These are phyloP conservation scores for Boletus barrowsii DNA, from an alignment of 768 basidiomycete genomes.

Conservation along the genomic window DNA sequence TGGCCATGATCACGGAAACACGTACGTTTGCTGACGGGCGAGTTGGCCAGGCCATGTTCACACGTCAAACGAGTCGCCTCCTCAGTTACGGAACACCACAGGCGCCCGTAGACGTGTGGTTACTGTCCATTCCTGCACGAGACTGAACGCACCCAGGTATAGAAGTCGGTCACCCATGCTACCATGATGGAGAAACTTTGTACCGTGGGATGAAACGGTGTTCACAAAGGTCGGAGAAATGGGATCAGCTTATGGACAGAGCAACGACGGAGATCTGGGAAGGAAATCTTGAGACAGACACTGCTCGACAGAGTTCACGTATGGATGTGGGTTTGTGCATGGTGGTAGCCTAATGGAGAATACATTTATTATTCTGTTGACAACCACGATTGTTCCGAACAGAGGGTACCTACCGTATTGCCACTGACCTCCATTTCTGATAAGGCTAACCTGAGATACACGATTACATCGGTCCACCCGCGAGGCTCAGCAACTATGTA, in stretches of 20 bases:
- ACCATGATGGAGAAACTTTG: conserved; percentile 3
- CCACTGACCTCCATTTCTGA: too few species aligned
- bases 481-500: conserved; percentile 9
- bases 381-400: not conserved
- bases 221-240: conserved; percentile 13
- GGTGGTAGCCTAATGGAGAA: not conserved
- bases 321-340: not conserved
- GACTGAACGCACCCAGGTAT: conserved; percentile 3
- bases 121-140: not conserved
- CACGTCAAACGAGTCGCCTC: not conserved
- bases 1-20: not conserved
- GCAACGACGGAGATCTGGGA: not conserved
- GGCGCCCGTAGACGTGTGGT: not conserved
- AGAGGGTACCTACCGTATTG: too few species aligned
- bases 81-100: not conserved
- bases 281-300: not conserved
- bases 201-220: not conserved
- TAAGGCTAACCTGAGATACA: too few species aligned
- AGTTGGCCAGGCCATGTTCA: not conserved
- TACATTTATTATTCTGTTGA: not conserved
- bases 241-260: conserved; percentile 6
- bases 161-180: conserved; percentile 1
- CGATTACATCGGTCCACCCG: conserved; percentile 6
- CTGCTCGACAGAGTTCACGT: not conserved
- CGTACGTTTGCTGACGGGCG: not conserved